These are phyloP conservation scores for Yamadazyma friedrichii DNA, from an alignment of 1,139 yeast genomes.

Conservation along the genomic window DNA sequence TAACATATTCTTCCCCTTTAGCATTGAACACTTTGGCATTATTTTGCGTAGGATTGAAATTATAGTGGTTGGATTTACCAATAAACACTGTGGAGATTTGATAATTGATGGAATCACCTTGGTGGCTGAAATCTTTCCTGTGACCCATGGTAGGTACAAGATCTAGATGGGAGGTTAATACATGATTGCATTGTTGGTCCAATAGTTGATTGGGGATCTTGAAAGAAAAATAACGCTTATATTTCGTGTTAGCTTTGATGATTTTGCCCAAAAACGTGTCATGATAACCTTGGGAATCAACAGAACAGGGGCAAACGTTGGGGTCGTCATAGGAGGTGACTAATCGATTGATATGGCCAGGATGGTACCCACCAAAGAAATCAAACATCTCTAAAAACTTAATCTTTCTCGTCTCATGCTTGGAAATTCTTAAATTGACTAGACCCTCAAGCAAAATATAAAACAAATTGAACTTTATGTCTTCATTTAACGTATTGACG, in stretches of 20 bases:
- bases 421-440: slow-evolving; percentile 8
- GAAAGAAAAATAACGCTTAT: slow-evolving; percentile 44
- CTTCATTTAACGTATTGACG: slow-evolving; percentile 23
- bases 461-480: slow-evolving; percentile 41
- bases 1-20: slow-evolving; percentile 42
- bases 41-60: slow-evolving; percentile 17
- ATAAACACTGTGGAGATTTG: slow-evolving; percentile 41
- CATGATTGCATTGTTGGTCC: slow-evolving; percentile 41
- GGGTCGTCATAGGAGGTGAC: slow-evolving; percentile 24
- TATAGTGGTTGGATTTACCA: slow-evolving; percentile 35
- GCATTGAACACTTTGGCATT: slow-evolving; percentile 33
- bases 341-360: slow-evolving; percentile 31
- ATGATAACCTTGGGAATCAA: slow-evolving; percentile 24
- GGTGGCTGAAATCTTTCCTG: slow-evolving; percentile 23
- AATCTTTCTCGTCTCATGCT: slow-evolving; percentile 11
- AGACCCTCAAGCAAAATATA: slow-evolving; percentile 42
- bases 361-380: slow-evolving; percentile 40
- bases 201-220: slow-evolving; percentile 38
- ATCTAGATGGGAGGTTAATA: slow-evolving; percentile 32
- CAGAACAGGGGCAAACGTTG: slow-evolving; percentile 13
- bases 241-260: slow-evolving; percentile 27
- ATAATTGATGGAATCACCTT: slow-evolving; percentile 35
- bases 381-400: slow-evolving; percentile 46
- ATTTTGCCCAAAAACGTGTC: slow-evolving; percentile 26
- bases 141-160: slow-evolving; percentile 41